Conservation (phyloP, 352 stramenopile species). For the Globisporangium camurandrum region DNA sequence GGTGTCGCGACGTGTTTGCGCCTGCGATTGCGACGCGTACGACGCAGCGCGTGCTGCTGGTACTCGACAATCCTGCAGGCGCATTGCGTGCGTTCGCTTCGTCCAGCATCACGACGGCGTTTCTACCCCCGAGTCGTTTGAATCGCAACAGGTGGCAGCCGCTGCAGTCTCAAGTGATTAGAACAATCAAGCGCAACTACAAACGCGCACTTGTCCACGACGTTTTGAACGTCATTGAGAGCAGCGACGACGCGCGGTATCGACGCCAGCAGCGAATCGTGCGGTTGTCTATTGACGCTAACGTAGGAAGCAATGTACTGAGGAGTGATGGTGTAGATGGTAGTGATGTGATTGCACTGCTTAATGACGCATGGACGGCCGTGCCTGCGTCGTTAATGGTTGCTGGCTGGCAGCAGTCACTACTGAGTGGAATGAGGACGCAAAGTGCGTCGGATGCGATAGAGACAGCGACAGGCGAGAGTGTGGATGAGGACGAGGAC, state of each 20-base stretch:
- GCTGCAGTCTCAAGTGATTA: slow-evolving; percentile 27
- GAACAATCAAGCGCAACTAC: slow-evolving; percentile 44
- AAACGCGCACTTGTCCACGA: slow-evolving; percentile 44
- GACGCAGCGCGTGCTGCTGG: slow-evolving; percentile 29
- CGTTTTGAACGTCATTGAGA: slow-evolving; percentile 30
- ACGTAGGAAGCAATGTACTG: too few species aligned
- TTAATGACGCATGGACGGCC: slow-evolving; percentile 31
- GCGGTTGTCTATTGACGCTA: too few species aligned
- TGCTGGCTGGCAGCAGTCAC: slow-evolving; percentile 26
- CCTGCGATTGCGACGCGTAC: slow-evolving; percentile 36
- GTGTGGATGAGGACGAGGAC: slow-evolving; percentile 14
- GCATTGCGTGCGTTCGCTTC: slow-evolving; percentile 25
- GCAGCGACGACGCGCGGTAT: slow-evolving; percentile 30
- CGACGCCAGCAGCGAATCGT: slow-evolving; percentile 29
- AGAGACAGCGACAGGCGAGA: background rate
- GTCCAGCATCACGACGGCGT: slow-evolving; percentile 29
- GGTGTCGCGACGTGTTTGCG: slow-evolving; percentile 39
- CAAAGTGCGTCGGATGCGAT: too few species aligned
- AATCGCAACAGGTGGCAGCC: slow-evolving; percentile 10
- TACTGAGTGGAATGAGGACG: too few species aligned
- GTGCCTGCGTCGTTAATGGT: slow-evolving; percentile 17
- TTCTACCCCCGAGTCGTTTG: slow-evolving; percentile 22
- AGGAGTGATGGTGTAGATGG: slow-evolving; percentile 24
- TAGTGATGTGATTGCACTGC: slow-evolving; percentile 31
- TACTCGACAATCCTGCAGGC: slow-evolving; percentile 37